Percentiles rank a stretch among this genome's conserved stretches.
Conservation (phyloP, 352 stramenopile species). For the Globisporangium nagaii region DNA sequence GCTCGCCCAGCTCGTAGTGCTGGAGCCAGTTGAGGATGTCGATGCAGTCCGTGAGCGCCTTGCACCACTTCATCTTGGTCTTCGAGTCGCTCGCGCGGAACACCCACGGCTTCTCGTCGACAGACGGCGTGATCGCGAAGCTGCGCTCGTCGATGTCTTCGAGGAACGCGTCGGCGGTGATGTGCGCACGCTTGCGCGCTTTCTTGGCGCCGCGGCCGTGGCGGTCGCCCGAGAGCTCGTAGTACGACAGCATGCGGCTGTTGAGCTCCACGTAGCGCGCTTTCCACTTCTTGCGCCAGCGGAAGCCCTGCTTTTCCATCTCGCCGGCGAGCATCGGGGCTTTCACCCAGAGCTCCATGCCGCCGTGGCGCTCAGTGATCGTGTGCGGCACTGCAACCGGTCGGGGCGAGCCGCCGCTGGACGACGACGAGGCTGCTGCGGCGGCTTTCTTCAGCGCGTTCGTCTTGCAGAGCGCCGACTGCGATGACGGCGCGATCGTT, state of each 20-base stretch:
- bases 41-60: conserved; percentile 64
- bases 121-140: conserved; percentile 41
- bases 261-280: conserved; percentile 68
- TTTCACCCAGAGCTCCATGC: conserved; percentile 67
- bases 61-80: conserved; percentile 60
- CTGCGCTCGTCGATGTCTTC: conserved; percentile 51
- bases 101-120: conserved; percentile 55
- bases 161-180: conserved; percentile 49
- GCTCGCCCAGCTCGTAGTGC: conserved; percentile 58
- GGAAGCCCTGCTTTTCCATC: conserved; percentile 72
- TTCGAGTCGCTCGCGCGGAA: conserved; percentile 40
- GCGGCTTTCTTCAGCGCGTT: not conserved
- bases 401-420: conserved; percentile 13
- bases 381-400: conserved; percentile 57
- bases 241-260: conserved; percentile 66
- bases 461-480: conserved; percentile 8
- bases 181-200: conserved; percentile 40
- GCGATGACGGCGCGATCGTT: not conserved
- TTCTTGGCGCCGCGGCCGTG: conserved; percentile 19
- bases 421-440: conserved; percentile 4
- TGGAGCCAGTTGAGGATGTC: conserved; percentile 73
- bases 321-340: conserved; percentile 62
- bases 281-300: conserved; percentile 78
- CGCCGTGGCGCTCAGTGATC: conserved; percentile 71
- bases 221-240: conserved; percentile 23